phyloP scores from a whole-genome alignment of 2,329 filamentous ascomycete genomes.

The Didymella exigua region DNA sequence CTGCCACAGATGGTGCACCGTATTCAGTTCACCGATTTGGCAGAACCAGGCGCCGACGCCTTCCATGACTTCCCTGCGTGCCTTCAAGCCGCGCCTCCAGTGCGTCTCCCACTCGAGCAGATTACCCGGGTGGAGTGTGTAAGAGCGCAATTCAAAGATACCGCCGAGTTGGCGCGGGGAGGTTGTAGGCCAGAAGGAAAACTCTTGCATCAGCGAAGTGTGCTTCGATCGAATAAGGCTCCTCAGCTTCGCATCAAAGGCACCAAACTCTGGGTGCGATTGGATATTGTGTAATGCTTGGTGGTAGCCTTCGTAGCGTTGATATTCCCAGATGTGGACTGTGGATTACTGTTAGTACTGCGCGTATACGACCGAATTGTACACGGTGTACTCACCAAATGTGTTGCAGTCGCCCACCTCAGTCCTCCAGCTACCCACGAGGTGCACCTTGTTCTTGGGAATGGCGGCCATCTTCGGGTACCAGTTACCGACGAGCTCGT shows the following conservation, averaged over 20 bases:
- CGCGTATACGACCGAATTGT: neutral
- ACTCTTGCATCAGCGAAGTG: slow-evolving; percentile 97
- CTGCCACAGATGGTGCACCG: slow-evolving; percentile 97
- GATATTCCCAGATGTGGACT: slow-evolving; percentile 99
- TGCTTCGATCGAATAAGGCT: slow-evolving; percentile 82
- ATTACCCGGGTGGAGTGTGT: slow-evolving; percentile 94
- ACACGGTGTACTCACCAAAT: slow-evolving; percentile 68
- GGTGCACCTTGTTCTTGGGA: slow-evolving; percentile 89
- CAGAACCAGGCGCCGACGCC: slow-evolving; percentile 98
- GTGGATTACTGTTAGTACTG: slow-evolving; percentile 20
- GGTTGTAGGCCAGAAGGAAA: slow-evolving; percentile 98
- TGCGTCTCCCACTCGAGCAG: slow-evolving; percentile 98
- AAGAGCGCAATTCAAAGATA: slow-evolving; percentile 93
- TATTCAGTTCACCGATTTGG: slow-evolving; percentile 96
- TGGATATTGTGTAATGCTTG: slow-evolving; percentile 85
- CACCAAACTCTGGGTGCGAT: slow-evolving; percentile 78
- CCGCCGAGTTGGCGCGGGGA: slow-evolving; percentile 88
- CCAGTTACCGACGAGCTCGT: slow-evolving; percentile 85
- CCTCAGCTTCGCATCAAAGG: slow-evolving; percentile 84
- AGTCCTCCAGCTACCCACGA: slow-evolving; percentile 97
- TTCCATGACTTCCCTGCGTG: slow-evolving; percentile 95
- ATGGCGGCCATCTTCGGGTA: slow-evolving; percentile 87
- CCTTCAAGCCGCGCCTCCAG: slow-evolving; percentile 90
- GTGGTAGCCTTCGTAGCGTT: slow-evolving; percentile 95
- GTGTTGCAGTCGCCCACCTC: slow-evolving; percentile 97